phyloP scores from a whole-genome alignment of 495 filamentous ascomycete genomes.

The Hyaloscypha hepaticicola region DNA sequence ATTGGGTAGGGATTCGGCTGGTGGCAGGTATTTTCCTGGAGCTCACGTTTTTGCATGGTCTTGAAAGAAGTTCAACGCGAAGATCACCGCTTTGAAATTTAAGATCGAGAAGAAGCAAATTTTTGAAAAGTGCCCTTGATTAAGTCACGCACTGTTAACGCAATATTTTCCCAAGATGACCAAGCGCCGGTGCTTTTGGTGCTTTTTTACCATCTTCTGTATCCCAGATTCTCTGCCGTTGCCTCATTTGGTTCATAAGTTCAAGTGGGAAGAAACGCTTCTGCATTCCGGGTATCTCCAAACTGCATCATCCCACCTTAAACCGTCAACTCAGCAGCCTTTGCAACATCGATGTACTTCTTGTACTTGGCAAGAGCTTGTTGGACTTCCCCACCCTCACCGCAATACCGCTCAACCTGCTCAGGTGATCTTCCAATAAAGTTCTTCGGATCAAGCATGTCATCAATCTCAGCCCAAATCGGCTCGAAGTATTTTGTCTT shows the following conservation, averaged over 20 bases:
- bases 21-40: too few species aligned
- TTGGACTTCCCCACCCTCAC: constrained; percentile 24
- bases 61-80: too few species aligned
- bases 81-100: too few species aligned
- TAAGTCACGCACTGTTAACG: too few species aligned
- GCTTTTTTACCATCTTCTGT: too few species aligned
- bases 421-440: constrained; percentile 60
- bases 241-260: not conserved
- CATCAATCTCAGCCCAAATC: constrained; percentile 74
- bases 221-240: too few species aligned
- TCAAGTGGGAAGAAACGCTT: not conserved
- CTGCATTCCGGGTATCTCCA: not conserved
- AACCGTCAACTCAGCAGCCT: constrained; percentile 27
- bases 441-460: constrained; percentile 65
- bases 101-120: too few species aligned
- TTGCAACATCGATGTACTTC: constrained; percentile 21
- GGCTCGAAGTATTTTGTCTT: constrained; percentile 75
- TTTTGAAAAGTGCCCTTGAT: too few species aligned
- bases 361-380: constrained; percentile 25
- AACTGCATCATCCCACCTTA: not conserved
- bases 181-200: too few species aligned
- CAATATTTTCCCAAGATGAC: too few species aligned
- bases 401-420: constrained; percentile 28
- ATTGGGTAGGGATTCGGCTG: too few species aligned
- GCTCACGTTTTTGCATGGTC: too few species aligned